Base-by-base conservation (phyloP, 179 eudicot genomes). In the Nepenthes alata region DNA sequence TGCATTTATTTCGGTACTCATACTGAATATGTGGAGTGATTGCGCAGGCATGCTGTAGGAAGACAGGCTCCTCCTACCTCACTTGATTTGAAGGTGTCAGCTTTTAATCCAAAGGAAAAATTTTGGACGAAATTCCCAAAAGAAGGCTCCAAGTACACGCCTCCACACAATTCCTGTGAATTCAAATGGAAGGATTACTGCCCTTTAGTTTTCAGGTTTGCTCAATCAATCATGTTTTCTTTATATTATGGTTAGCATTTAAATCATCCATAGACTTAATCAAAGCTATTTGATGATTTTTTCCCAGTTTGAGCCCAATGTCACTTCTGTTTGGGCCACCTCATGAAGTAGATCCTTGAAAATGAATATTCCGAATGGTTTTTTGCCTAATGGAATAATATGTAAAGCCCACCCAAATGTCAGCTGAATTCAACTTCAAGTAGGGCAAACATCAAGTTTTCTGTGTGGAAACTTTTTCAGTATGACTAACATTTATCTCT, bases 171-270 rank as follows among this genome's bases (percentile, higher is more conserved):
- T 57, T 90, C 99, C 2, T 74, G 79, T 70, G 99, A 90, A 11
- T 94, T 94, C 70, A 90, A 73, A 73, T 94, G 99, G 99, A 94
- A 94, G 58, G 99, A 94, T 62, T 94, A 94, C 57, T 90, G 94
- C 68, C 99, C 99, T 51, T 69, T 90, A 64, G 95, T 94, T 72
- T 94, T 94, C 83, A 90, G 99, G 99, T 90, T 57, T 63, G 81
- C 47, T 13, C 66, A n/a, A 54, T 62, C 35, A 9, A 10, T 49
- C 52, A 34, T 35, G 15, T 54, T 13, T 8, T 34, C 36, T 15
- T 14, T 0, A 6, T 54, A 15, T 5, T 47, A 2, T 9, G 3
- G 76, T 59, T 14, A 61, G 41, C 36, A 35, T 78, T 37, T 52
- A 8, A 0, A 2, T 54, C 7, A 44, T n/a, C 34, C 44, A 12